Evolutionary conservation across 2,329 filamentous ascomycete species (phyloP), one percentile per base, ranked within the genome.

Genomic region (Arachnopeziza araneosa): DNA sequence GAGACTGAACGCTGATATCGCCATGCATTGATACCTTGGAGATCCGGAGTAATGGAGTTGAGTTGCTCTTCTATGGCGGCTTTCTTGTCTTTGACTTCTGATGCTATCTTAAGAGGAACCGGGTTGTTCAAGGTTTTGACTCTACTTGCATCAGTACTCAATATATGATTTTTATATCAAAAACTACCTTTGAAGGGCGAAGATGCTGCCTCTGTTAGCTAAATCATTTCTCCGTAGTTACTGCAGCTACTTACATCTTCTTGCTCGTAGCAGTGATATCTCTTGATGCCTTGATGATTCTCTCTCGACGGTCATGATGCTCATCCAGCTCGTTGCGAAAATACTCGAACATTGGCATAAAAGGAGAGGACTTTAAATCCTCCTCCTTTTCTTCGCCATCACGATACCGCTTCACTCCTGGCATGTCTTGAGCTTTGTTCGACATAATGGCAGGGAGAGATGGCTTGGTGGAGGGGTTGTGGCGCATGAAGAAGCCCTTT

Each of bases 221-320:
- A 10, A 19, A 22, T 9, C 26, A 50, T 6, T 24, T 26, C 2
- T 26, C 22, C n/a, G 8, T 3, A n/a, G n/a, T 5, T 36, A 12
- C 9, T 2, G 22, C 7, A 9, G n/a, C 48, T 19, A 66, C 81
- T 77, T 75, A 96, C 92, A 98, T 96, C 78, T 98, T 99, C 80
- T 99, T 99, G 76, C 91, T 96, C 57, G 92, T 80, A 0, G 91
- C 92, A 7, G 95, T 99, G 60, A 99, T 90, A 74, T 99, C 95
- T 63, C 93, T 82, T 9, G 91, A 96, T 1, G 87, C 88, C 78
- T 98, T 99, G 71, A 96, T 90, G 67, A 96, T 86, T 57, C 89
- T 85, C 77, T 97, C 93, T 59, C 92, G 84, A 19, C 95, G 87
- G 75, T 98, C 95, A 74, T 99, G 91, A 73, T 98, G 93, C 75